These are phyloP conservation scores for Quercus aquifolioides DNA, from an alignment of 306 rosid genomes.

Conservation along the genomic window DNA sequence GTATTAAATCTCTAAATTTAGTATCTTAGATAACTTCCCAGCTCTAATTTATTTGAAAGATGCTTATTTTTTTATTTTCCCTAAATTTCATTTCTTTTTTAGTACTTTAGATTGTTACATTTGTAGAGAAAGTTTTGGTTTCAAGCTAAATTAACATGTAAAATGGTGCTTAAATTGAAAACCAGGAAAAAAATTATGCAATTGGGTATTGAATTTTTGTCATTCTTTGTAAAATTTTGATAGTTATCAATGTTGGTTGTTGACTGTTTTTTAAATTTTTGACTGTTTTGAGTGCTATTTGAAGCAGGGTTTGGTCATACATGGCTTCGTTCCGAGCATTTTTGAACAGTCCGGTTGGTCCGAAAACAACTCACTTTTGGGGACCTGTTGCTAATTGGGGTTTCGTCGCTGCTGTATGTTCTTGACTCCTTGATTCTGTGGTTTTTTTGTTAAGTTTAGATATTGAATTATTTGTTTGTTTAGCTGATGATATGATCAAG, in stretches of 20 bases:
- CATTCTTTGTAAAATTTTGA: neutral
- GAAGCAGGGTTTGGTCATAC: neutral
- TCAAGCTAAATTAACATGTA: too few species aligned
- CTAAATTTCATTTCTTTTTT: too few species aligned
- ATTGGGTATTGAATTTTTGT: neutral
- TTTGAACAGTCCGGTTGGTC: constrained; percentile 89
- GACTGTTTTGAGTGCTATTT: neutral
- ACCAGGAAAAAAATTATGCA: neutral
- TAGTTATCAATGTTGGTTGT: neutral
- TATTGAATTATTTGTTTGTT: neutral
- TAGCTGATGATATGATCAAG: neutral
- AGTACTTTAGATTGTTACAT: too few species aligned
- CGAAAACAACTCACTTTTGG: constrained; percentile 97
- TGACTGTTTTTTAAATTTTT: neutral
- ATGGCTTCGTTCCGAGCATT: constrained; percentile 87
- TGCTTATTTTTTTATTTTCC: too few species aligned
- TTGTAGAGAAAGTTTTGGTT: too few species aligned
- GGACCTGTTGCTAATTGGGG: constrained; percentile 99
- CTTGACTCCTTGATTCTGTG: constrained; percentile 9
- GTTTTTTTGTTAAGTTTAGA: neutral
- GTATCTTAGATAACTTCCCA: too few species aligned
- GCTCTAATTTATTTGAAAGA: too few species aligned
- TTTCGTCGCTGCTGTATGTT: constrained; percentile 86
- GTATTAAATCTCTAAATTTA: too few species aligned
- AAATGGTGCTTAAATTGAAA: neutral